Percentiles rank a stretch among this genome's conserved stretches.
phyloP scores from a whole-genome alignment of 495 filamentous ascomycete genomes.

The Tuber calosporum region DNA sequence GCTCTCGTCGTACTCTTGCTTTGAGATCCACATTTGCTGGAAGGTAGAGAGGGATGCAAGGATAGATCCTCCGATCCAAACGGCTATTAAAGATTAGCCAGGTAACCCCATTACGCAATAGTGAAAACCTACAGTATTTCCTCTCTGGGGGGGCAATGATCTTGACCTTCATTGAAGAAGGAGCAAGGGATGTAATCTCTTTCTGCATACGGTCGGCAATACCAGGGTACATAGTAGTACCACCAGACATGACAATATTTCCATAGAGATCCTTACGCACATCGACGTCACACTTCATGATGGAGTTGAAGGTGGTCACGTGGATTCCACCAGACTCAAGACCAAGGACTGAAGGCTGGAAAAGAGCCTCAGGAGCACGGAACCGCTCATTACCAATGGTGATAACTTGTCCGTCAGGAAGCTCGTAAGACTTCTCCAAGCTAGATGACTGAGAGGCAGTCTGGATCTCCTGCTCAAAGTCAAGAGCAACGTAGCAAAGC shows the following conservation, averaged over 20 bases:
- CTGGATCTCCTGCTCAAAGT: slow-evolving; percentile 99
- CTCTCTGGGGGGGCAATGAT: slow-evolving; percentile 96
- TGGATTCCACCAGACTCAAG: slow-evolving; percentile 96
- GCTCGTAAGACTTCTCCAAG: slow-evolving; percentile 99
- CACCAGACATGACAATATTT: slow-evolving; percentile 94
- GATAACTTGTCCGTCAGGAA: slow-evolving; percentile 99
- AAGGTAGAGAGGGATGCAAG: slow-evolving; percentile 98
- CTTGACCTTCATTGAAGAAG: slow-evolving; percentile 97
- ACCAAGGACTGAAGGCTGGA: slow-evolving; percentile 93
- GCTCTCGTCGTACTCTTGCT: slow-evolving; percentile 99
- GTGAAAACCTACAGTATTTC: slow-evolving; percentile 78
- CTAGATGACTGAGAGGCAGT: slow-evolving; percentile 94
- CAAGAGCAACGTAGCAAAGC: slow-evolving; percentile 79
- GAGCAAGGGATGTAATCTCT: slow-evolving; percentile 98
- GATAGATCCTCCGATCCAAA: slow-evolving; percentile 99
- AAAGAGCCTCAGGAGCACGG: slow-evolving; percentile 93
- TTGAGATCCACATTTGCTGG: slow-evolving; percentile 99
- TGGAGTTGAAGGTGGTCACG: slow-evolving; percentile 93
- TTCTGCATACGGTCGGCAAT: slow-evolving; percentile 99
- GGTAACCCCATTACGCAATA: neutral
- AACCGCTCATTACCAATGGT: slow-evolving; percentile 95
- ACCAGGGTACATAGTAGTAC: slow-evolving; percentile 96
- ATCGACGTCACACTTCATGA: slow-evolving; percentile 95
- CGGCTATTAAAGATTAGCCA: slow-evolving; percentile 46
- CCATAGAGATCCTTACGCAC: slow-evolving; percentile 87